phyloP scores from a whole-genome alignment of 805 yeast species.

The Metschnikowia corniflorae region DNA sequence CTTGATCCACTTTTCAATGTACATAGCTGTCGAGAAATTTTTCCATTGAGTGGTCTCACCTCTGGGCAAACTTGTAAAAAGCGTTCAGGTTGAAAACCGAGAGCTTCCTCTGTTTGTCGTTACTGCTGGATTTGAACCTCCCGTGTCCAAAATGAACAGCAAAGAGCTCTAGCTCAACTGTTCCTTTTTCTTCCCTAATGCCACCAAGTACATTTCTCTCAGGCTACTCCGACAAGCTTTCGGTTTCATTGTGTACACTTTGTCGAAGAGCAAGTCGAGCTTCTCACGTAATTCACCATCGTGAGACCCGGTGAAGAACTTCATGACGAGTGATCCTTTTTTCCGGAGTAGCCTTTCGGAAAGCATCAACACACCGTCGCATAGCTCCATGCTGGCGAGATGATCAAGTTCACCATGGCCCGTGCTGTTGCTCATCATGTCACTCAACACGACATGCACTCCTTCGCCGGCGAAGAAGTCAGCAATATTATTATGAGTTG shows the following conservation, averaged over 20 bases:
- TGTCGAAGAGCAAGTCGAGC: conserved; percentile 54
- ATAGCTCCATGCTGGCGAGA: conserved; percentile 78
- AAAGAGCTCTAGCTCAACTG: too few relatives aligned
- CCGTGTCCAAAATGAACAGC: too few relatives aligned
- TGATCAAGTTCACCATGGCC: conserved; percentile 84
- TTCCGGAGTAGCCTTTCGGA: conserved; percentile 67
- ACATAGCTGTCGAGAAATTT: too few relatives aligned
- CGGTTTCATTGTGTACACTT: conserved; percentile 74
- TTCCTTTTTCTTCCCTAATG: conserved; percentile 52
- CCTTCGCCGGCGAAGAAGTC: conserved; percentile 42
- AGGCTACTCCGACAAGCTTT: conserved; percentile 75
- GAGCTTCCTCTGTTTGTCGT: too few relatives aligned
- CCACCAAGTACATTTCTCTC: conserved; percentile 78
- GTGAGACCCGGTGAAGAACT: conserved; percentile 80
- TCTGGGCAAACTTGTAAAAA: too few relatives aligned
- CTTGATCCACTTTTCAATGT: too few relatives aligned
- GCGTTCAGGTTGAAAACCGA: too few relatives aligned
- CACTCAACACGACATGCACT: conserved; percentile 52
- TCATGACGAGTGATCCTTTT: conserved; percentile 75
- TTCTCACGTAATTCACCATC: conserved; percentile 61
- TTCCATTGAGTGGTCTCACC: too few relatives aligned
- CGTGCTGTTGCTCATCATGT: conserved; percentile 91
- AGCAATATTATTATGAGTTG: conserved; percentile 56
- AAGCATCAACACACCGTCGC: conserved; percentile 84
- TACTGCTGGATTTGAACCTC: not conserved